These are phyloP conservation scores for Suhomyces yuchorum DNA, from an alignment of 1,139 yeast species.

Conservation along the genomic window DNA sequence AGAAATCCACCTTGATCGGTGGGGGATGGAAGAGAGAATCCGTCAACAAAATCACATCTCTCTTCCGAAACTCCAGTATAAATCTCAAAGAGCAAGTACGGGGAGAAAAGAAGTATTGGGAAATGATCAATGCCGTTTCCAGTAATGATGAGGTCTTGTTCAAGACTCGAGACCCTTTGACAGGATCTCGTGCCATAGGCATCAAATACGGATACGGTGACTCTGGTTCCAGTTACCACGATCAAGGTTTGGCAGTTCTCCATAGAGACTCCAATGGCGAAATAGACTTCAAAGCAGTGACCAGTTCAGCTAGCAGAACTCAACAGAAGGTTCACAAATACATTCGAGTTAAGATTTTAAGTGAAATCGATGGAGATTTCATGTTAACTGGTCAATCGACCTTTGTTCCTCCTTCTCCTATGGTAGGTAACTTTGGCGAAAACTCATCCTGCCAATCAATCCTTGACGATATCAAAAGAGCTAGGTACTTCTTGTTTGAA, in stretches of 20 bases:
- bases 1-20: slow-evolving; percentile 49
- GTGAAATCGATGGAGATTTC: slow-evolving; percentile 55
- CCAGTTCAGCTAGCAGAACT: slow-evolving; percentile 21
- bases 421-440: background rate
- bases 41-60: slow-evolving; percentile 54
- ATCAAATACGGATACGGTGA: slow-evolving; percentile 91
- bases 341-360: slow-evolving; percentile 55
- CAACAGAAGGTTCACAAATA: slow-evolving; percentile 39
- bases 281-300: slow-evolving; percentile 35
- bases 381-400: slow-evolving; percentile 51
- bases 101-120: slow-evolving; percentile 78
- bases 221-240: slow-evolving; percentile 73
- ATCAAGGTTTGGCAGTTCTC: slow-evolving; percentile 74
- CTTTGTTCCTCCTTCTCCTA: slow-evolving; percentile 25
- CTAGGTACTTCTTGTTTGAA: slow-evolving; percentile 77
- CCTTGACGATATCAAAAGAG: slow-evolving; percentile 56
- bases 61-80: slow-evolving; percentile 53
- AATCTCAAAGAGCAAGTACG: slow-evolving; percentile 56
- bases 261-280: slow-evolving; percentile 42
- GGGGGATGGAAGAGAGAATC: slow-evolving; percentile 88
- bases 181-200: slow-evolving; percentile 57
- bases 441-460: slow-evolving; percentile 33
- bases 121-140: slow-evolving; percentile 50
- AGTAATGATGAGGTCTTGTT: slow-evolving; percentile 71
- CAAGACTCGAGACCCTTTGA: slow-evolving; percentile 59